A percentile compares a stretch with the other conserved stretches of the same genome.
These are phyloP conservation scores for Heterobasidion irregulare DNA, from an alignment of 1,284 basidiomycete genomes.

Conservation along the genomic window DNA sequence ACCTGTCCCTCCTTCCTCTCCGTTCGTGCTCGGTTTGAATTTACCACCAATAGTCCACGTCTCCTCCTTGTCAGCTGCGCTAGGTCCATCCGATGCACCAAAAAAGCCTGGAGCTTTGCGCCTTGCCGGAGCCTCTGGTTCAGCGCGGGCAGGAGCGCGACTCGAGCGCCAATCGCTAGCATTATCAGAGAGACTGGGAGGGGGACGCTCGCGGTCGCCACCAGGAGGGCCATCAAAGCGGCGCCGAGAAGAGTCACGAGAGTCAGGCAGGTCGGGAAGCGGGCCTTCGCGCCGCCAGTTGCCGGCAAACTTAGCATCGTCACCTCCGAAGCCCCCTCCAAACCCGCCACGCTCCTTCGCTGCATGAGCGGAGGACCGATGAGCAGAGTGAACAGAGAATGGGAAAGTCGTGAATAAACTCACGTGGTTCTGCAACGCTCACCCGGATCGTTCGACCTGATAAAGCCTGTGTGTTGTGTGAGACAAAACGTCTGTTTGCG, in stretches of 20 bases:
- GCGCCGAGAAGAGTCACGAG: constrained; percentile 53
- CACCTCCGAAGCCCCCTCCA: constrained; percentile 34
- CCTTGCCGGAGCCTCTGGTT: constrained; percentile 33
- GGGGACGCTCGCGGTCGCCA: constrained; percentile 30
- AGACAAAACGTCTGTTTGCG: constrained; percentile 4
- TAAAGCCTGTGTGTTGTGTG: constrained; percentile 39
- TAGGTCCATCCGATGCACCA: constrained; percentile 36
- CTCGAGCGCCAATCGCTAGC: constrained; percentile 65
- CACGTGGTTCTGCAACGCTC: constrained; percentile 93
- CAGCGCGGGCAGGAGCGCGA: constrained; percentile 32
- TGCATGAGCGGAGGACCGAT: constrained; percentile 18
- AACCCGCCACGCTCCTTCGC: constrained; percentile 68
- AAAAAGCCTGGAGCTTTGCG: constrained; percentile 51
- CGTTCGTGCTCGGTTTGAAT: constrained; percentile 48
- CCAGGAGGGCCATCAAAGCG: constrained; percentile 47
- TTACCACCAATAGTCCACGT: constrained; percentile 64
- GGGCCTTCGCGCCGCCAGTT: constrained; percentile 89
- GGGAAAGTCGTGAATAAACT: constrained; percentile 23
- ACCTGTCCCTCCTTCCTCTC: constrained; percentile 30
- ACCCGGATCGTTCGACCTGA: constrained; percentile 80
- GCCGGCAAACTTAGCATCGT: constrained; percentile 66
- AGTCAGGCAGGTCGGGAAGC: constrained; percentile 52
- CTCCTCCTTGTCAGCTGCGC: constrained; percentile 70
- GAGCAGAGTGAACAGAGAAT: constrained; percentile 1
- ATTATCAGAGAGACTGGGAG: constrained; percentile 45